phyloP scores from a whole-genome alignment of 148 eudicot species.

The Camellia sinensis region DNA sequence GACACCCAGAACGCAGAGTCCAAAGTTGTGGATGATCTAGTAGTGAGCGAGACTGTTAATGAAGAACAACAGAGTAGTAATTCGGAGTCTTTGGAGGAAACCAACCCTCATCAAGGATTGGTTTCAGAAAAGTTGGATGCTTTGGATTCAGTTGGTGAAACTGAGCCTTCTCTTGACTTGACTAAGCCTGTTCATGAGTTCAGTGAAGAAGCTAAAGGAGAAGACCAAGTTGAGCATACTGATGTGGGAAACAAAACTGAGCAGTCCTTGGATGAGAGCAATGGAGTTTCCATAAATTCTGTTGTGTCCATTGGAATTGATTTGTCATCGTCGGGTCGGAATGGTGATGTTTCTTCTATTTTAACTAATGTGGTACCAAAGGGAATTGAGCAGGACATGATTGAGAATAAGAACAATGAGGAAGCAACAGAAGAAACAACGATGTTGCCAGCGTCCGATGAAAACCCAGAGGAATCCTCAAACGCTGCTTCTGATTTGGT shows the following conservation, averaged over 20 bases:
- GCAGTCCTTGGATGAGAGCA: neutral
- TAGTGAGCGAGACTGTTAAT: neutral
- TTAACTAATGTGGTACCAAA: neutral
- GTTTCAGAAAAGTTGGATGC: neutral
- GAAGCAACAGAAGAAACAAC: neutral
- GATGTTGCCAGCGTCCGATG: neutral
- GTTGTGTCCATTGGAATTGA: neutral
- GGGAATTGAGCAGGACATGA: neutral
- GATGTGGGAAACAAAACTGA: neutral
- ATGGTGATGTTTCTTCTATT: neutral
- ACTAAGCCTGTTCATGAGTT: neutral
- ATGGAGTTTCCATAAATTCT: neutral
- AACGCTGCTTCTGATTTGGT: neutral
- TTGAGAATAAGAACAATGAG: neutral
- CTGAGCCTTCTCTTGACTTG: neutral
- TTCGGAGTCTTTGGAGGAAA: neutral
- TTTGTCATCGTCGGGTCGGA: neutral
- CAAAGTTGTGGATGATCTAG: neutral
- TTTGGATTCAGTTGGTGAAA: slow-evolving; percentile 1
- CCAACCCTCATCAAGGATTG: neutral
- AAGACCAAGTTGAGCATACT: neutral
- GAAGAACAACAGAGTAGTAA: neutral
- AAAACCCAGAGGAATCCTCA: too few species aligned
- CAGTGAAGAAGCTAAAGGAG: neutral
- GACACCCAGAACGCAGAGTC: neutral